Evolutionary conservation across 257 asterid species (phyloP), one percentile per base, ranked within the genome.

Genomic region (Nyctanthes arbortristis): DNA sequence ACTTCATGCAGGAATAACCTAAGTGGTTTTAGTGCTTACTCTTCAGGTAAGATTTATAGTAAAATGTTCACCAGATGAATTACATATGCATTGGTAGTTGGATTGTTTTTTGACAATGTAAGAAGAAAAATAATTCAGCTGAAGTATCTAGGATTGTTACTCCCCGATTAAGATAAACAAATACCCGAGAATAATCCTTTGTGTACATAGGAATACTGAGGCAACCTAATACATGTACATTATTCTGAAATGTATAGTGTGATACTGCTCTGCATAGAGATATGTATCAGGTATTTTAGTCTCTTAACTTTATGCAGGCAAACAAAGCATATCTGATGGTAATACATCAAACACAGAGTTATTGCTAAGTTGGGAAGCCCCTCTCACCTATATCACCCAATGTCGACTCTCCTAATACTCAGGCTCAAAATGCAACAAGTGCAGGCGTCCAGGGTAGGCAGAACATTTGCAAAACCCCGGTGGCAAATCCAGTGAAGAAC

Each of bases 371-470:
- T 56, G 63, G 95, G 79, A 89, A 78, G 86, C 85, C 96, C 35
- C 84, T 90, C 66, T 93, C 96, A 29, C 96, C 96, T 55, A n/a
- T 93, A 47, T 84, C 96, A 54, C 79, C 83, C 78, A 82, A 80
- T 31, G 77, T 76, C 47, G 70, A 76, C 78, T 73, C 86, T 24
- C 62, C 45, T 67, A 80, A 79, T 73, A 66, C 75, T 27, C 82
- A 76, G 73, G 86, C 75, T 34, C 77, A 72, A 63, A 81, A 67
- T 20, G 29, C 35, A 33, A 74, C 43, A 32, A 77, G 27, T 39
- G 75, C 24, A 18, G 89, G 66, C 61, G 58, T 33, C 67, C 62
- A 45, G 57, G 84, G 84, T 29, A 25, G 69, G 30, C 67, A 47
- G 4, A 32, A 39, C 32, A 32, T 24, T 47, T 27, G 32, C 65